These are phyloP conservation scores for Kwoniella newhampshirensis DNA, from an alignment of 768 basidiomycete genomes.

Conservation along the genomic window DNA sequence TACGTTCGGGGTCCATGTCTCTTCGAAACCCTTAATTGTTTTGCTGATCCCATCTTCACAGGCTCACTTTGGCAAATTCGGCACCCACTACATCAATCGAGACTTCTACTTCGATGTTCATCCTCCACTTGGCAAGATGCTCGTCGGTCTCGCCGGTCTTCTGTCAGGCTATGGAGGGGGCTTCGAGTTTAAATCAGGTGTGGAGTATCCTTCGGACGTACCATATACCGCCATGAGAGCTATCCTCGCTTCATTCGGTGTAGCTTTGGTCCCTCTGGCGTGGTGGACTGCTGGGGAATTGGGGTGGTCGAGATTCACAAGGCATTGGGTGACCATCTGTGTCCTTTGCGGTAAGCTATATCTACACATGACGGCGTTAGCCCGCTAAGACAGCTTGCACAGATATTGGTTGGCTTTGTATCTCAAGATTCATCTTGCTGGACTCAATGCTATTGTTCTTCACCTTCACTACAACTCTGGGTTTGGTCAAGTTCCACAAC, in stretches of 20 bases:
- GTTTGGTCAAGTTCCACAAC: conserved; percentile 93
- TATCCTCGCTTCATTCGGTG: conserved; percentile 89
- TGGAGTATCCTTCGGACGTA: conserved; percentile 73
- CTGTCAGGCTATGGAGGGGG: conserved; percentile 85
- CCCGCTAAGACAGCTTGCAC: too few relatives aligned
- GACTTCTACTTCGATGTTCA: conserved; percentile 99
- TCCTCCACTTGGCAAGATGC: conserved; percentile 97
- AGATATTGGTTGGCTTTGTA: conserved; percentile 97
- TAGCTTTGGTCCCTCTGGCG: conserved; percentile 88
- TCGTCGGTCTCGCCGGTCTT: conserved; percentile 89
- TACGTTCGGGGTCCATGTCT: conserved; percentile 18
- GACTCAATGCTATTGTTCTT: conserved; percentile 99
- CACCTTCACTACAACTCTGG: conserved; percentile 94
- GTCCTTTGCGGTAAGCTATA: conserved; percentile 73
- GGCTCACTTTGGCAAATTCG: conserved; percentile 99
- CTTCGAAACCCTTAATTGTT: too few relatives aligned
- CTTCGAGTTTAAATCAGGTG: conserved; percentile 94
- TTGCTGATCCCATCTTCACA: conserved; percentile 25
- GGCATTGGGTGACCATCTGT: conserved; percentile 91
- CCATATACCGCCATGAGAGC: conserved; percentile 95
- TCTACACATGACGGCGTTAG: conserved; percentile 10
- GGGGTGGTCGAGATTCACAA: conserved; percentile 83
- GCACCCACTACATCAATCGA: conserved; percentile 94
- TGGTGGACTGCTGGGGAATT: conserved; percentile 97
- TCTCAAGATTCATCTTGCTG: conserved; percentile 93